Evolutionary conservation across 208 protist genomes (phyloP).

Genomic region (Porcisia deanei): DNA sequence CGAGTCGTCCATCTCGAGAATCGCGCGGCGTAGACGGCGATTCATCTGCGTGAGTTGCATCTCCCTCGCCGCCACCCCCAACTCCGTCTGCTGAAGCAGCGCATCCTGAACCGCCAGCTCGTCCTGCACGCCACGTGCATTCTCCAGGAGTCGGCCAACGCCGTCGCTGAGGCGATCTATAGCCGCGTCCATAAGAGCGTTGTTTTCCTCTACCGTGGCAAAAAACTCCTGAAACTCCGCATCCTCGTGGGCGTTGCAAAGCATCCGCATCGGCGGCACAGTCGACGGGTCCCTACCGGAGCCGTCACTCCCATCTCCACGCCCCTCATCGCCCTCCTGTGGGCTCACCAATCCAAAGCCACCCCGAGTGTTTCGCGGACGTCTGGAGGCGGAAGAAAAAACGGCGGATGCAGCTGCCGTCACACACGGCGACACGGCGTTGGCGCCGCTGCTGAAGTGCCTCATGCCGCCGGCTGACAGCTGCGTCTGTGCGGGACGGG

Average conservation of each 20-base stretch:
- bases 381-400: background rate
- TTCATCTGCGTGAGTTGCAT: conserved; percentile 57
- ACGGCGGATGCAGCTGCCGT: background rate
- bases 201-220: conserved; percentile 43
- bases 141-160: conserved; percentile 58
- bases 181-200: conserved; percentile 59
- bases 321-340: background rate
- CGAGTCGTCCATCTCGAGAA: conserved; percentile 58
- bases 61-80: conserved; percentile 38
- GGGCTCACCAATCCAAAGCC: background rate
- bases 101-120: conserved; percentile 58
- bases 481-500: conserved; percentile 19
- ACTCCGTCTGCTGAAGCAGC: conserved; percentile 57
- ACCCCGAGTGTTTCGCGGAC: background rate
- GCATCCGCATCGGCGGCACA: conserved; percentile 2
- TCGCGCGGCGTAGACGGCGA: conserved; percentile 42
- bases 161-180: conserved; percentile 68
- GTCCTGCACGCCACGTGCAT: conserved; percentile 56
- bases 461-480: conserved; percentile 18
- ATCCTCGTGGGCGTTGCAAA: conserved; percentile 49
- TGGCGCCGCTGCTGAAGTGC: conserved; percentile 25
- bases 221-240: conserved; percentile 76
- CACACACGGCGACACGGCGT: conserved; percentile 3
- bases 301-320: background rate
- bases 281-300: background rate